Conservation (phyloP, 1,284 basidiomycete genomes). For the Tilletiopsis washingtonensis region DNA sequence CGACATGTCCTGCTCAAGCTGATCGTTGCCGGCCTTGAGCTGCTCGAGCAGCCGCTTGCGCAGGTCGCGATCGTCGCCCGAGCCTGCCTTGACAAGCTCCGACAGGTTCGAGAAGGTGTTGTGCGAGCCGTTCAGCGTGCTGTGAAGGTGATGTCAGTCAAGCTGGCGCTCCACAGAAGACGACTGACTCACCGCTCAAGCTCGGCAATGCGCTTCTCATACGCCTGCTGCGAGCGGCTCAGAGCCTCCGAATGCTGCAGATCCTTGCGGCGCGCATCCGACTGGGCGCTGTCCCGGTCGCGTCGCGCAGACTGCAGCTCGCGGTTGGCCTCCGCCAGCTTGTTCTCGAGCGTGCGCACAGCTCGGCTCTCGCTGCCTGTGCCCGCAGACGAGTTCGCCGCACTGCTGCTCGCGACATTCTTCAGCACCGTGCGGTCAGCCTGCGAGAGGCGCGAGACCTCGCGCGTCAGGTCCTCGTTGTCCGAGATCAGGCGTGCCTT, state of each 20-base stretch:
- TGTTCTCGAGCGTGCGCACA: conserved; percentile 57
- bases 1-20: conserved; percentile 36
- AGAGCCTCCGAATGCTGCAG: conserved; percentile 63
- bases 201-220: conserved; percentile 59
- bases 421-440: conserved; percentile 2
- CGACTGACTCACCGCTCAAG: conserved; percentile 52
- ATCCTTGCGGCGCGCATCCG: conserved; percentile 57
- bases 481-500: conserved; percentile 70
- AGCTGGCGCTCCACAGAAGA: background rate
- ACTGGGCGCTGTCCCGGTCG: conserved; percentile 48
- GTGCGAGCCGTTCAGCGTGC: conserved; percentile 20
- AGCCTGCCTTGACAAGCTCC: conserved; percentile 23
- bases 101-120: conserved; percentile 40
- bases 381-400: background rate
- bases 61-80: conserved; percentile 55
- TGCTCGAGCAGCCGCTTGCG: conserved; percentile 62
- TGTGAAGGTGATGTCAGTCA: conserved; percentile 49
- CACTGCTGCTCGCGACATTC: background rate
- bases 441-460: conserved; percentile 57
- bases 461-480: conserved; percentile 71
- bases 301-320: conserved; percentile 24
- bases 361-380: background rate
- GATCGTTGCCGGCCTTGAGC: conserved; percentile 52
- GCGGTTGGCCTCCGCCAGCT: conserved; percentile 50
- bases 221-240: conserved; percentile 61